These are phyloP conservation scores for Ophiostoma ulmi DNA, from an alignment of 2,329 filamentous ascomycete species.

Conservation along the genomic window DNA sequence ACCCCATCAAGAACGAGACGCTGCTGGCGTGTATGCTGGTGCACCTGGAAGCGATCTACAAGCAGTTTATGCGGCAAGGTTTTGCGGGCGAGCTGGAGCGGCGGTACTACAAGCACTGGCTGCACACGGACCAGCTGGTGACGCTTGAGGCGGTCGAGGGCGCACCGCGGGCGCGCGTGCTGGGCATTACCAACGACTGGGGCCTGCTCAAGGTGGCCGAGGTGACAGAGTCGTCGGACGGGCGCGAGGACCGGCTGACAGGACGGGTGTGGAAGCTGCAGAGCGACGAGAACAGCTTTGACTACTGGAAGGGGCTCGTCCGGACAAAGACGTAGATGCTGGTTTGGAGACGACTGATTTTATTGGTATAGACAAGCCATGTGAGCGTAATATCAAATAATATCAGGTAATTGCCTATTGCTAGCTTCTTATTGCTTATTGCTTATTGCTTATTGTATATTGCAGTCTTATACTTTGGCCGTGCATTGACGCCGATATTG, in stretches of 20 bases:
- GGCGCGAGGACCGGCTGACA: conserved; percentile 55
- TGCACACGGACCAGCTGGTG: conserved; percentile 68
- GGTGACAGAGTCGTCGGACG: conserved; percentile 45
- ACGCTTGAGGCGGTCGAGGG: conserved; percentile 78
- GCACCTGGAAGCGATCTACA: conserved; percentile 71
- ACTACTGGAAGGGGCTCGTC: conserved; percentile 87
- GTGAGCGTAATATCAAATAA: too few species aligned
- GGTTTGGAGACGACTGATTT: background rate
- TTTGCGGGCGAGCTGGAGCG: conserved; percentile 69
- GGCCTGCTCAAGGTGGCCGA: conserved; percentile 83
- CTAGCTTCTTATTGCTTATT: too few species aligned
- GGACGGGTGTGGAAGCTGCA: conserved; percentile 79
- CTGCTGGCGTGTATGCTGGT: conserved; percentile 77
- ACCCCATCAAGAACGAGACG: conserved; percentile 66
- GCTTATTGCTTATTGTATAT: too few species aligned
- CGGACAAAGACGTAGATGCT: conserved; percentile 62
- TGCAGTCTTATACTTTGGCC: too few species aligned
- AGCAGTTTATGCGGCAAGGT: conserved; percentile 65
- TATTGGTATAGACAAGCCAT: background rate
- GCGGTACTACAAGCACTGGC: conserved; percentile 76
- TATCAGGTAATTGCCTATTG: too few species aligned
- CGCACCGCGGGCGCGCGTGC: conserved; percentile 61
- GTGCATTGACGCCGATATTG: background rate
- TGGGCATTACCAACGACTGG: conserved; percentile 89
- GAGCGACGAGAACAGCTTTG: conserved; percentile 97